Evolutionary conservation across 495 filamentous ascomycete genomes (phyloP).

Genomic region (Neurospora sp.): DNA sequence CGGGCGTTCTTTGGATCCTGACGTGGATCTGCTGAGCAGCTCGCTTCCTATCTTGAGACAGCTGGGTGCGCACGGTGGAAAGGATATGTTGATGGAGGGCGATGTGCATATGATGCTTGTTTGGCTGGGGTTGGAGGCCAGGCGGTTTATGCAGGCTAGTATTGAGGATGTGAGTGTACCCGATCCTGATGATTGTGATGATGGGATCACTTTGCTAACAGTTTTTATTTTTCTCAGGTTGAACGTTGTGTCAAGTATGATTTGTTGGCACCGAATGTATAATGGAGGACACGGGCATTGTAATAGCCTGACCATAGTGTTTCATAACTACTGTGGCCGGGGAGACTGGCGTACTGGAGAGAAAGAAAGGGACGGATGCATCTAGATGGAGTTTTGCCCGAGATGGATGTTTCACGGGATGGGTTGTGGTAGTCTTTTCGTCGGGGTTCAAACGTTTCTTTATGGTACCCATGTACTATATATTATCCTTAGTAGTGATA

Average conservation of each 20-base stretch:
- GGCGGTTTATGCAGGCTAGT: conserved; percentile 77
- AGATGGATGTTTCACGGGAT: neutral
- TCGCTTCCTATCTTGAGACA: conserved; percentile 86
- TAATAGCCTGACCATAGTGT: neutral
- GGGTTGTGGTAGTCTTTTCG: neutral
- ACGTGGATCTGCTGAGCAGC: conserved; percentile 76
- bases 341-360: neutral
- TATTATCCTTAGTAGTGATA: neutral
- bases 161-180: conserved; percentile 63
- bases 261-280: conserved; percentile 71
- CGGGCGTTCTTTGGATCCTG: conserved; percentile 73
- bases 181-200: neutral
- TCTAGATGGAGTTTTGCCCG: neutral
- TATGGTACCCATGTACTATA: neutral
- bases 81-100: conserved; percentile 53
- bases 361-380: neutral
- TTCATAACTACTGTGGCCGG: neutral
- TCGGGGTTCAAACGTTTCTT: neutral
- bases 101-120: conserved; percentile 91
- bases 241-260: conserved; percentile 80
- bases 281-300: conserved; percentile 4
- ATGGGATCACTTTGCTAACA: conserved; percentile 10
- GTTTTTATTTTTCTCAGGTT: conserved; percentile 28
- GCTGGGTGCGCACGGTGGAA: conserved; percentile 69
- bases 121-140: conserved; percentile 85